A percentile compares a stretch with the other conserved stretches of the same genome.
phyloP scores from a whole-genome alignment of 2,329 filamentous ascomycete species.

The Huntiella bhutanensis region DNA sequence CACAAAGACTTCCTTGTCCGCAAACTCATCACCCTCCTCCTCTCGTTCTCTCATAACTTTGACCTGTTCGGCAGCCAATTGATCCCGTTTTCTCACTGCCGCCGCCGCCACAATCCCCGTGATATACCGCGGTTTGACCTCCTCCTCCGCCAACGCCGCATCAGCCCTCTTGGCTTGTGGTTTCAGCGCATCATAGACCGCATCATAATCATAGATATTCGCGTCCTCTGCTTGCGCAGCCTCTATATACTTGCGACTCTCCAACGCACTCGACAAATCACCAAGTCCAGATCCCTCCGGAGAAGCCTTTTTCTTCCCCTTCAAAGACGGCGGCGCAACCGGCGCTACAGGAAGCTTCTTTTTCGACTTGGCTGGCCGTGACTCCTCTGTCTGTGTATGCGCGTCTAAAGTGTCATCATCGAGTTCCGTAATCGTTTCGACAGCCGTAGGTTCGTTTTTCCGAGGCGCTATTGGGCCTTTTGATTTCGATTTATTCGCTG shows the following conservation, averaged over 20 bases:
- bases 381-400: constrained; percentile 1
- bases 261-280: constrained; percentile 46
- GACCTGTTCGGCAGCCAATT: constrained; percentile 62
- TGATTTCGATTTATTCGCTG: neutral
- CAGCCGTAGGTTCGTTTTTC: constrained; percentile 23
- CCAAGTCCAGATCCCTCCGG: constrained; percentile 28
- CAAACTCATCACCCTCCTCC: constrained; percentile 63
- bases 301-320: constrained; percentile 18
- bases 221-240: constrained; percentile 49
- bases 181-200: constrained; percentile 60
- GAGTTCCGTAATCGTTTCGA: constrained; percentile 42
- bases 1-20: constrained; percentile 71
- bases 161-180: constrained; percentile 42
- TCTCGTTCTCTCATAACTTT: constrained; percentile 60
- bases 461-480: constrained; percentile 17
- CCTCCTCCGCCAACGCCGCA: constrained; percentile 31
- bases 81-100: constrained; percentile 58
- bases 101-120: constrained; percentile 52
- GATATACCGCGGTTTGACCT: constrained; percentile 63
- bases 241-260: constrained; percentile 43
- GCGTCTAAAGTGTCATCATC: constrained; percentile 19
- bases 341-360: constrained; percentile 9
- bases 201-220: constrained; percentile 71
- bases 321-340: constrained; percentile 13
- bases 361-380: constrained; percentile 14